Evolutionary conservation across 257 asterid genomes (phyloP).

Genomic region (Oldenlandia corymbosa): DNA sequence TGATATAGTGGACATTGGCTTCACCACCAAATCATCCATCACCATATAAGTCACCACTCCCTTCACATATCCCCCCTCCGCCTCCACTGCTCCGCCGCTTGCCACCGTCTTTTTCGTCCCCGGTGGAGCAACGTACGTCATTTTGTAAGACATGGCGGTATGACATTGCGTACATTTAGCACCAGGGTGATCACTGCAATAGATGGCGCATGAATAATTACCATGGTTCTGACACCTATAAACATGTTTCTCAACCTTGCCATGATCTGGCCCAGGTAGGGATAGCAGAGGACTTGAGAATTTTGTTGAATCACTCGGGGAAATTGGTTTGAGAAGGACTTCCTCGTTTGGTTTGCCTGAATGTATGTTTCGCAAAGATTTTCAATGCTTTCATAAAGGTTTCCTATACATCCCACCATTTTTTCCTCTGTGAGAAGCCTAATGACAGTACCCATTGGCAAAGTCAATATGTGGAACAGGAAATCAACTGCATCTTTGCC

Average conservation of each 20-base stretch:
- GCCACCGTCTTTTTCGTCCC: neutral
- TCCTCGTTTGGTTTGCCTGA: conserved; percentile 15
- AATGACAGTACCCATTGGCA: conserved; percentile 21
- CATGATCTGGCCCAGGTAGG: neutral
- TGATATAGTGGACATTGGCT: conserved; percentile 28
- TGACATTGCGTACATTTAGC: too few relatives aligned
- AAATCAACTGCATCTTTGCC: conserved; percentile 34
- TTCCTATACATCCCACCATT: conserved; percentile 29
- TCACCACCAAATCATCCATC: conserved; percentile 27
- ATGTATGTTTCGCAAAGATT: conserved; percentile 16
- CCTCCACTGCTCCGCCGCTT: neutral
- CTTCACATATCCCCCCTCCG: conserved; percentile 31
- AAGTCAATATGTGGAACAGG: conserved; percentile 26
- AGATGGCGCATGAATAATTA: too few relatives aligned
- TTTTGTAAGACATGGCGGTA: neutral
- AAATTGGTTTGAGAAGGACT: conserved; percentile 19
- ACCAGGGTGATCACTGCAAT: conserved; percentile 17
- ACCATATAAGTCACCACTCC: conserved; percentile 29
- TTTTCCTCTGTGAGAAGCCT: conserved; percentile 15
- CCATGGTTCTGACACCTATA: neutral
- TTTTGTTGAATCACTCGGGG: neutral
- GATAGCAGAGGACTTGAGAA: conserved; percentile 15
- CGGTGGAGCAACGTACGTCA: conserved; percentile 12
- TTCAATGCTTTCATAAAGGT: conserved; percentile 24
- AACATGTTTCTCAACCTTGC: neutral